Conservation (phyloP, 2,329 filamentous ascomycete species). For the Aureobasidium sp. region DNA sequence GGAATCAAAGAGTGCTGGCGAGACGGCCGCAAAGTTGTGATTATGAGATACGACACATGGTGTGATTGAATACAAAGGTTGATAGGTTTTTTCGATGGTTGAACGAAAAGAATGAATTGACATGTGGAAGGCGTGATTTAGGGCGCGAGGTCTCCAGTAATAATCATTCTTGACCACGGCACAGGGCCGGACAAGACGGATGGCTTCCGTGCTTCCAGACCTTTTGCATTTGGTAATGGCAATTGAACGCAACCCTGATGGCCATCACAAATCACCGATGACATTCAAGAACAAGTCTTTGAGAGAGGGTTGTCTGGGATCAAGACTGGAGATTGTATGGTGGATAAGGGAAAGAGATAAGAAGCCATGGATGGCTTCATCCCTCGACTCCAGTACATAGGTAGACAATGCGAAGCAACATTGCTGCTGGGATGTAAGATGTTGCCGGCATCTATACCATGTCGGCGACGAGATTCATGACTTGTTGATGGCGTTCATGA, state of each 20-base stretch:
- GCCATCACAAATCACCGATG: neutral
- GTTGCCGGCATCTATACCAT: too few relatives aligned
- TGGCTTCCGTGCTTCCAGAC: slow-evolving; percentile 1
- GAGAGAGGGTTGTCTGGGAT: neutral
- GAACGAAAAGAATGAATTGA: neutral
- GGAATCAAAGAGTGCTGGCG: slow-evolving; percentile 14
- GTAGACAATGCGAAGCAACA: too few relatives aligned
- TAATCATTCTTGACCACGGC: neutral
- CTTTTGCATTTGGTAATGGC: neutral
- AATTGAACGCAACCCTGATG: neutral
- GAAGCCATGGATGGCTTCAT: too few relatives aligned
- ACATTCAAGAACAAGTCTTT: neutral
- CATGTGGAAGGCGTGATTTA: neutral
- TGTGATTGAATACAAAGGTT: neutral
- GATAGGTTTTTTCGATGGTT: neutral
- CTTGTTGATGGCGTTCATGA: neutral
- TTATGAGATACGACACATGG: neutral
- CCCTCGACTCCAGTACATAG: too few relatives aligned
- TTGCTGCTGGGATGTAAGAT: too few relatives aligned
- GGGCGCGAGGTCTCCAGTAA: neutral
- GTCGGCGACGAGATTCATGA: neutral
- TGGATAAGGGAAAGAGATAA: neutral
- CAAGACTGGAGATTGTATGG: too few relatives aligned
- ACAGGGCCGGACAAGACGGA: neutral
- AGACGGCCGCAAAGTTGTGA: slow-evolving; percentile 3